A percentile compares a stretch with the other conserved stretches of the same genome.
Evolutionary conservation across 2,329 filamentous ascomycete genomes (phyloP).

Genomic region (Colletotrichum theobromicola): DNA sequence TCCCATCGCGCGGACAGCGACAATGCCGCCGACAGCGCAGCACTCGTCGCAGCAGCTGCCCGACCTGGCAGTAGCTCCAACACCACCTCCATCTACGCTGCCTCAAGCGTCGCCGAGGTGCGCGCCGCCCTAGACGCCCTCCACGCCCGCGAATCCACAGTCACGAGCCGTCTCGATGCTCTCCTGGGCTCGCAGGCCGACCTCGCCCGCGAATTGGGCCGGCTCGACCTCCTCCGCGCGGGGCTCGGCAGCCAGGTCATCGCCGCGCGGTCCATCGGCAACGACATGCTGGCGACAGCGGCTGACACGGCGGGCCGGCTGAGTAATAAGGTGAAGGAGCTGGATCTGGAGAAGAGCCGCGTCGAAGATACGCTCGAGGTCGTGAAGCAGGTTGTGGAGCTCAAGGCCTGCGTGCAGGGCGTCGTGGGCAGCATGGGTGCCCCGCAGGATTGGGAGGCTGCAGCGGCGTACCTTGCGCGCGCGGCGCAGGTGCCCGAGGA

Average conservation of each 20-base stretch:
- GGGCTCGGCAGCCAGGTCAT: conserved; percentile 87
- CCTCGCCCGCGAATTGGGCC: conserved; percentile 83
- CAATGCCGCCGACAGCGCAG: conserved; percentile 28
- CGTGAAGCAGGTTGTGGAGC: conserved; percentile 94
- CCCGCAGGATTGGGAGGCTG: conserved; percentile 98
- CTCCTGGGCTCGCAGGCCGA: conserved; percentile 85
- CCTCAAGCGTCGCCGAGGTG: conserved; percentile 79
- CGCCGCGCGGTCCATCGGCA: conserved; percentile 81
- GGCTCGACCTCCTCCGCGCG: conserved; percentile 87
- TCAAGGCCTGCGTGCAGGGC: conserved; percentile 94
- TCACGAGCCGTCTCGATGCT: conserved; percentile 76
- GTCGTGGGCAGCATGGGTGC: conserved; percentile 97
- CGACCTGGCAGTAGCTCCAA: conserved; percentile 10
- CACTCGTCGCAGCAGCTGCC: conserved; percentile 8
- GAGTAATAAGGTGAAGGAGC: conserved; percentile 82
- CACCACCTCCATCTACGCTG: conserved; percentile 63
- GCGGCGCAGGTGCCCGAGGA: conserved; percentile 81
- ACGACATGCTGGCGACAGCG: conserved; percentile 88
- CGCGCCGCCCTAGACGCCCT: conserved; percentile 77
- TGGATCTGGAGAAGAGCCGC: conserved; percentile 89
- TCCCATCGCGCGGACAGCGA: conserved; percentile 35
- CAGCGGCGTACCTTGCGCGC: conserved; percentile 85
- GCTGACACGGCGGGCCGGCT: conserved; percentile 85
- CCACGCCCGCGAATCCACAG: conserved; percentile 74
- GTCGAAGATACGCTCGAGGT: conserved; percentile 91